Percentiles rank a stretch among this genome's conserved stretches.
These are phyloP conservation scores for Aspergillus thermomutatus DNA, from an alignment of 2,329 filamentous ascomycete species.

Conservation along the genomic window DNA sequence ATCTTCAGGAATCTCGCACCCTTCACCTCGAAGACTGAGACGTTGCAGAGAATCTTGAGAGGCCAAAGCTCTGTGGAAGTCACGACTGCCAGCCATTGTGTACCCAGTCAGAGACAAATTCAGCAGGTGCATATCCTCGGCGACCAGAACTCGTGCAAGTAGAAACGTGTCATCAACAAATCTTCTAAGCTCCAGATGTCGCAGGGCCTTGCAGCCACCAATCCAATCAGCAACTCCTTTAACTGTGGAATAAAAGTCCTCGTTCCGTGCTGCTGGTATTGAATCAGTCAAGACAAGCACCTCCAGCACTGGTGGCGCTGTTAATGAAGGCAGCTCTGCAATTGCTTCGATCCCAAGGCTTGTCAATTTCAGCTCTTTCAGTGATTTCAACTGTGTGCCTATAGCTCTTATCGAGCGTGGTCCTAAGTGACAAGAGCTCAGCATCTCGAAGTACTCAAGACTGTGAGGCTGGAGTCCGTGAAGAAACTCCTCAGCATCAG, in stretches of 20 bases:
- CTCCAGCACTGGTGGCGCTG: slow-evolving; percentile 38
- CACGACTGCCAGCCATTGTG: slow-evolving; percentile 16
- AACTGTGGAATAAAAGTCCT: slow-evolving; percentile 51
- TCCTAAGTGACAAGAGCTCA: slow-evolving; percentile 55
- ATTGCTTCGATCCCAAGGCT: slow-evolving; percentile 49
- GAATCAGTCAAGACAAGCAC: slow-evolving; percentile 49
- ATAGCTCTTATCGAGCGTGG: slow-evolving; percentile 54
- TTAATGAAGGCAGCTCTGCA: slow-evolving; percentile 27
- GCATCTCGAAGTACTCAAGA: slow-evolving; percentile 57
- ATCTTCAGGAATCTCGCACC: slow-evolving; percentile 21
- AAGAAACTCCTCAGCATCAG: slow-evolving; percentile 58
- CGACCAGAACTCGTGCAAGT: slow-evolving; percentile 25
- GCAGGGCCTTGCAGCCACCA: slow-evolving; percentile 50
- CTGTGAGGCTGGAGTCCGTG: slow-evolving; percentile 54
- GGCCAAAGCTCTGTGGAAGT: slow-evolving; percentile 28
- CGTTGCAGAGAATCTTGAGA: slow-evolving; percentile 25
- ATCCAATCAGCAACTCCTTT: slow-evolving; percentile 54
- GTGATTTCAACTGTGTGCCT: slow-evolving; percentile 51
- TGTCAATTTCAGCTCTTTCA: slow-evolving; percentile 52
- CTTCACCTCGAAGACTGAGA: slow-evolving; percentile 30
- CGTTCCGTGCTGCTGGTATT: slow-evolving; percentile 44
- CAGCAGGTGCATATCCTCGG: slow-evolving; percentile 23
- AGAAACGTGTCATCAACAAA: slow-evolving; percentile 50
- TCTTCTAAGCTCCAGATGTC: slow-evolving; percentile 49
- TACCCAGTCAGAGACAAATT: slow-evolving; percentile 30